phyloP scores from a whole-genome alignment of 2,329 filamentous ascomycete species.

The Aspergillus ibericus region DNA sequence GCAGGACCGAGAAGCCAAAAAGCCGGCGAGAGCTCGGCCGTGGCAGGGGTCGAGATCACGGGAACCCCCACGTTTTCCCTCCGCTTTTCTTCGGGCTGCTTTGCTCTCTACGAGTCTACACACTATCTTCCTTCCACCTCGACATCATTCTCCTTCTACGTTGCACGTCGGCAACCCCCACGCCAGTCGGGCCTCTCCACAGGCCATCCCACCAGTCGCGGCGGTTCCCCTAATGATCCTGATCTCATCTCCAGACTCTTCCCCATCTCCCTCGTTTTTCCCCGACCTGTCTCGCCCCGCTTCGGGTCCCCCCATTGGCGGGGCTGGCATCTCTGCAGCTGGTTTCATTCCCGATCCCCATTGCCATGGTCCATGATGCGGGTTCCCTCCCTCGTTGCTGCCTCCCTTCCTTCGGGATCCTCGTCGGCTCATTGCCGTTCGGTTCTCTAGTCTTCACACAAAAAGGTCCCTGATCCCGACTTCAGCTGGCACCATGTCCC shows the following conservation, averaged over 20 bases:
- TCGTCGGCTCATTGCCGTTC: slow-evolving; percentile 1
- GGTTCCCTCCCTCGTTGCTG: background rate
- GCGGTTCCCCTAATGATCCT: slow-evolving; percentile 1
- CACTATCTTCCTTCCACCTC: background rate
- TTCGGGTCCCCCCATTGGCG: slow-evolving; percentile 15
- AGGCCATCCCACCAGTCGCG: slow-evolving; percentile 3
- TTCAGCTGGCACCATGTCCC: background rate
- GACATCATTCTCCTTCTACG: background rate
- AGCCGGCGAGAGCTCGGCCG: background rate
- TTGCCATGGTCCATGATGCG: background rate
- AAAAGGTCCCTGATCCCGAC: slow-evolving; percentile 11
- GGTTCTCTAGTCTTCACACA: slow-evolving; percentile 3
- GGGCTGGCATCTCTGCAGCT: background rate
- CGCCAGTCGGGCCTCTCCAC: slow-evolving; percentile 7
- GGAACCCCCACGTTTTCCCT: slow-evolving; percentile 2
- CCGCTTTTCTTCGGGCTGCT: slow-evolving; percentile 1
- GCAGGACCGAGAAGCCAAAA: background rate
- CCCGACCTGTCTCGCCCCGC: slow-evolving; percentile 10
- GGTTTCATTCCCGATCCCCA: background rate
- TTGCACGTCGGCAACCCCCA: slow-evolving; percentile 3
- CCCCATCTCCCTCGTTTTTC: background rate
- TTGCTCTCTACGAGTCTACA: too few relatives aligned
- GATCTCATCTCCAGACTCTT: slow-evolving; percentile 2
- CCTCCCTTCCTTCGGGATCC: slow-evolving; percentile 3
- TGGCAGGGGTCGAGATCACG: background rate